Evolutionary conservation across 306 rosid genomes (phyloP).

Genomic region (barrel medic (Medicago truncatula)): DNA sequence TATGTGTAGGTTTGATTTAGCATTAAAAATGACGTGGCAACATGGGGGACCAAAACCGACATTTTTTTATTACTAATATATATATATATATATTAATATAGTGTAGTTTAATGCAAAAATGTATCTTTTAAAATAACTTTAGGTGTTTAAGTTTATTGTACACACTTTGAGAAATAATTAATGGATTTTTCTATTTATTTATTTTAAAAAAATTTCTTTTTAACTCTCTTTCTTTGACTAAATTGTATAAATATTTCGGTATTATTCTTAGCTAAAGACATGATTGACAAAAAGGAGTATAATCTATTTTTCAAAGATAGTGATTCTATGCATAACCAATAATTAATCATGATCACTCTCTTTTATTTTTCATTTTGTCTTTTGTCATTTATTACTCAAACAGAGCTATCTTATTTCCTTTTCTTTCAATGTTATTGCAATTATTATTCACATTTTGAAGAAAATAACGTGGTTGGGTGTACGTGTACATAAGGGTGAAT

Average conservation of each 20-base stretch:
- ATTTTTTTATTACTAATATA: no score
- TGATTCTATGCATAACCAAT: neutral
- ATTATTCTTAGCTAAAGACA: neutral
- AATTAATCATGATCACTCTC: neutral
- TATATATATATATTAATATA: no score
- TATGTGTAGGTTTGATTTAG: constrained; percentile 31
- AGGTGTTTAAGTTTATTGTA: no score
- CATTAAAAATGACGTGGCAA: constrained; percentile 32
- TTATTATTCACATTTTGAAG: constrained; percentile 13
- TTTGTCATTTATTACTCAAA: neutral
- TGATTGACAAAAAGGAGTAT: neutral
- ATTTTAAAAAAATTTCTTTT: no score
- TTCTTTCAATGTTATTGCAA: neutral
- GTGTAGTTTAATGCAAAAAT: no score
- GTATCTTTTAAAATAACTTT: no score
- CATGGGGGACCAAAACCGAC: constrained; percentile 42
- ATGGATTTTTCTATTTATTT: no score
- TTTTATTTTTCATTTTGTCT: no score
- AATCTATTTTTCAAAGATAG: neutral
- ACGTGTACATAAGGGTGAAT: constrained; percentile 8
- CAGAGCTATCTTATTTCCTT: neutral
- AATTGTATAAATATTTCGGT: no score
- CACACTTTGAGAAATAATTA: no score
- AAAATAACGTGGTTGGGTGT: neutral
- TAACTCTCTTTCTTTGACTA: no score